Conservation (phyloP, 345 rosid genomes). For the Ceriops tagal region DNA sequence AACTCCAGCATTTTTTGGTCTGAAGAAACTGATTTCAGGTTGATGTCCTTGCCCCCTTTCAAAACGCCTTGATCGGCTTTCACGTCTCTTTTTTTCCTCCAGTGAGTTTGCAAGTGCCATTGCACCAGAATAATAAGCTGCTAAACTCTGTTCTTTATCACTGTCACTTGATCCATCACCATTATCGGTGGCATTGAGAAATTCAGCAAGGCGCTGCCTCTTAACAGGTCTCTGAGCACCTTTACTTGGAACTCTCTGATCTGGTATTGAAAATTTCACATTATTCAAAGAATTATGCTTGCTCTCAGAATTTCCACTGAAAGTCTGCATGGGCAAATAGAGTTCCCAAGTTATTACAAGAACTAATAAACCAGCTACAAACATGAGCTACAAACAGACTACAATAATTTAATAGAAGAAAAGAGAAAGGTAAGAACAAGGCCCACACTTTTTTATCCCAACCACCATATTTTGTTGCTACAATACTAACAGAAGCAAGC, state of each 20-base stretch:
- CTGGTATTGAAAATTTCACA: constrained; percentile 33
- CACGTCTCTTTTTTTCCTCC: constrained; percentile 92
- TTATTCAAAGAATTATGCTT: constrained; percentile 47
- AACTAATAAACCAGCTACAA: not conserved
- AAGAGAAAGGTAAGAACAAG: not conserved
- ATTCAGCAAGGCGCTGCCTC: constrained; percentile 65
- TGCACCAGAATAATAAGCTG: constrained; percentile 74
- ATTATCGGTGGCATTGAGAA: constrained; percentile 41
- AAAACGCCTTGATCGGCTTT: constrained; percentile 87
- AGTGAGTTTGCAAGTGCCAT: constrained; percentile 64
- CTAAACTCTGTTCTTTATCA: constrained; percentile 75
- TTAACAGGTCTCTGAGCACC: constrained; percentile 62
- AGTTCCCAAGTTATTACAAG: constrained; percentile 1
- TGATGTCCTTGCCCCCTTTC: constrained; percentile 68
- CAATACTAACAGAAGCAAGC: constrained; percentile 35
- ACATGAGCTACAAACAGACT: not conserved
- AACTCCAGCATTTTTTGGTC: constrained; percentile 58
- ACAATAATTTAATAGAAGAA: not conserved
- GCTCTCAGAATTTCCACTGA: constrained; percentile 37
- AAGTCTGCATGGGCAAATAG: constrained; percentile 38
- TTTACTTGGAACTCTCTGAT: constrained; percentile 51
- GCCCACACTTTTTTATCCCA: constrained; percentile 59
- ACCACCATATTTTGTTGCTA: constrained; percentile 50
- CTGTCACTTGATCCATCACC: constrained; percentile 92
- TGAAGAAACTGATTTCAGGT: constrained; percentile 47